A percentile compares a stretch with the other conserved stretches of the same genome.
Evolutionary conservation across 148 eudicot genomes (phyloP).

Genomic region (Chenopodium quinoa): DNA sequence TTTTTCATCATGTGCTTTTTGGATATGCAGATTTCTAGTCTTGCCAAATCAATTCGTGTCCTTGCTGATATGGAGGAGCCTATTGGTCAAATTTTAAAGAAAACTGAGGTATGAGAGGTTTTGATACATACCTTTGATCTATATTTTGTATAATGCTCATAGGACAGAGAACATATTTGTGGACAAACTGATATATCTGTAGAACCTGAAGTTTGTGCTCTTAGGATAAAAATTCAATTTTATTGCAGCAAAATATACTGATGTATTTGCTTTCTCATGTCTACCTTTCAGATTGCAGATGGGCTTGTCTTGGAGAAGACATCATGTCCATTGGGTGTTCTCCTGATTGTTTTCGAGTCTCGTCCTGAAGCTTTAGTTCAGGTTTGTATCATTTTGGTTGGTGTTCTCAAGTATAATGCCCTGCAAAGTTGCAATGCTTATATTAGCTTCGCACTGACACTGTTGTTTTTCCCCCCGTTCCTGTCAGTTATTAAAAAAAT

Average conservation of each 20-base stretch:
- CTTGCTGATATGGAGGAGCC: constrained; percentile 98
- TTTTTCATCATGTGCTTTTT: neutral
- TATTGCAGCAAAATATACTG: neutral
- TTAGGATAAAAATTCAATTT: neutral
- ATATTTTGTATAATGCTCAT: neutral
- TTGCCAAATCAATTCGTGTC: constrained; percentile 83
- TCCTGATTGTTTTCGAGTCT: constrained; percentile 89
- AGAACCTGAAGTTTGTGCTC: constrained; percentile 1
- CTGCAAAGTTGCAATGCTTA: too few relatives aligned
- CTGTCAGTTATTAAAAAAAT: neutral
- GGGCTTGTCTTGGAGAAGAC: constrained; percentile 79
- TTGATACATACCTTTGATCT: neutral
- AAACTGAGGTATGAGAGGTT: constrained; percentile 61
- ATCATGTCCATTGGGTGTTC: constrained; percentile 91
- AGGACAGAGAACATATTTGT: neutral
- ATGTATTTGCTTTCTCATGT: constrained; percentile 13
- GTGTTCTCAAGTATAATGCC: neutral
- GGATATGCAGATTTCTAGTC: constrained; percentile 53
- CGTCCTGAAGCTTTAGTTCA: constrained; percentile 99
- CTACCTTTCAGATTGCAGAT: constrained; percentile 61
- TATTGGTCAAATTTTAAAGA: constrained; percentile 69
- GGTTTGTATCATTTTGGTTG: constrained; percentile 34
- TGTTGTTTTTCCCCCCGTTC: neutral
- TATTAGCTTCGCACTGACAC: neutral
- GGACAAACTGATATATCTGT: neutral